Percentiles rank a stretch among this genome's conserved stretches.
Conservation (phyloP, 345 rosid species). For the Populus pruinosa region DNA sequence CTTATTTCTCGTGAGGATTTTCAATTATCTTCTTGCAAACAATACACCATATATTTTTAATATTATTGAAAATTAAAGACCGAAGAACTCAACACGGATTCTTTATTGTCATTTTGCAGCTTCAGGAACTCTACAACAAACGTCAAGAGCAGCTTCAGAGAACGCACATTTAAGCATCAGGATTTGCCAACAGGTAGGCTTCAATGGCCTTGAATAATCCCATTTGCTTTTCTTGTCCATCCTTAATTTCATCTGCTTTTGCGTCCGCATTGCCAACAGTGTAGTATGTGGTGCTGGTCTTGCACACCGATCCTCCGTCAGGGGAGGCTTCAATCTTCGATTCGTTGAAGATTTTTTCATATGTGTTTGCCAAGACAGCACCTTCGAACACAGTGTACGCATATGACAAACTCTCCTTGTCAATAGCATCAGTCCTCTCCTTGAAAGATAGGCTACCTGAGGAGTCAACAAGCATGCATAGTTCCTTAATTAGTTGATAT, state of each 20-base stretch:
- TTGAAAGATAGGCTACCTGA: constrained; percentile 31
- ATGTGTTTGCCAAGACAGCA: constrained; percentile 12
- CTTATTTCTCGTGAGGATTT: too few species aligned
- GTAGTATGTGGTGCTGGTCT: constrained; percentile 31
- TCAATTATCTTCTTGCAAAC: too few species aligned
- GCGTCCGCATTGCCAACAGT: not conserved
- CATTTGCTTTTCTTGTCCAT: not conserved
- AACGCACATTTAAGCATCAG: constrained; percentile 5
- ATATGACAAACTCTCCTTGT: constrained; percentile 29
- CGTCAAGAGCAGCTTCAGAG: not conserved
- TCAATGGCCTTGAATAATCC: constrained; percentile 23
- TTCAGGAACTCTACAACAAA: not conserved
- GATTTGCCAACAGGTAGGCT: constrained; percentile 26
- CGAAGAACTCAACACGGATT: too few species aligned
- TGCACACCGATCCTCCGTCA: constrained; percentile 34
- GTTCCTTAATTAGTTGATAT: not conserved
- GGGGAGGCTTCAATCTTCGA: constrained; percentile 23
- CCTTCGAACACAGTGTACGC: constrained; percentile 35
- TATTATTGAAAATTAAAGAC: too few species aligned
- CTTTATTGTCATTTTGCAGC: too few species aligned
- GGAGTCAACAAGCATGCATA: not conserved
- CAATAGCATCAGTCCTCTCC: constrained; percentile 40
- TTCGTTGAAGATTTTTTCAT: constrained; percentile 34
- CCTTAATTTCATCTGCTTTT: constrained; percentile 11
- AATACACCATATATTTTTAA: too few species aligned